Evolutionary conservation across 139 green algal species (phyloP).

Genomic region (Tetratostichococcus sp.): DNA sequence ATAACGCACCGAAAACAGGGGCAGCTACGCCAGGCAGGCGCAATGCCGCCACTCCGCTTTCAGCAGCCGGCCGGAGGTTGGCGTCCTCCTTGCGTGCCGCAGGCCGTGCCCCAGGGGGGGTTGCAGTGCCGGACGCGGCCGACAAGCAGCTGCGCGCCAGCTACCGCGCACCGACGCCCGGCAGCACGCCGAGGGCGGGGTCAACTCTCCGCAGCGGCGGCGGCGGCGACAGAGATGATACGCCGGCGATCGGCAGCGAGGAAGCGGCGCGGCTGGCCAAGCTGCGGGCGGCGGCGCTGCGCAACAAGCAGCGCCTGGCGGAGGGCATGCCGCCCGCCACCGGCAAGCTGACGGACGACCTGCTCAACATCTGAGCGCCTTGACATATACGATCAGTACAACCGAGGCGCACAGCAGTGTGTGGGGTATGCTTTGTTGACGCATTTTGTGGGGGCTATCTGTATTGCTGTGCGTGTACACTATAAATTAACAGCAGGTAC

Average conservation of each 20-base stretch:
- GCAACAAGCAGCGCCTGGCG: background rate
- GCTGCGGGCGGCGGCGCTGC: background rate
- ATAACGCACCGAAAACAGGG: background rate
- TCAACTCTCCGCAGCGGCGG: background rate
- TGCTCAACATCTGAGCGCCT: slow-evolving; percentile 17
- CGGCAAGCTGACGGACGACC: slow-evolving; percentile 25
- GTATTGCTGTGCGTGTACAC: too few species aligned
- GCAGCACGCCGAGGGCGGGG: background rate
- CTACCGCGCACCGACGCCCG: slow-evolving; percentile 12
- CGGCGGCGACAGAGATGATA: too few species aligned
- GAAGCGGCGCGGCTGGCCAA: background rate
- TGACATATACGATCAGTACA: too few species aligned
- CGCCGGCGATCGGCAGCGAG: background rate
- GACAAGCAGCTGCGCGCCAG: slow-evolving; percentile 17
- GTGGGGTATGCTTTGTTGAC: too few species aligned
- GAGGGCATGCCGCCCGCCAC: background rate
- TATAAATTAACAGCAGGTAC: too few species aligned
- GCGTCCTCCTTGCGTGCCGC: slow-evolving; percentile 20
- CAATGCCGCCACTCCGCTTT: slow-evolving; percentile 16
- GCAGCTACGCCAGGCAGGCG: background rate
- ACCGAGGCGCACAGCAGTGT: too few species aligned
- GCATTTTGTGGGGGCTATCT: too few species aligned
- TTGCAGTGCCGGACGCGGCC: background rate
- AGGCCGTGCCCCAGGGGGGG: background rate
- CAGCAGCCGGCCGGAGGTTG: slow-evolving; percentile 34